phyloP scores from a whole-genome alignment of 2,329 filamentous ascomycete species.

The Alternaria metachromatica region DNA sequence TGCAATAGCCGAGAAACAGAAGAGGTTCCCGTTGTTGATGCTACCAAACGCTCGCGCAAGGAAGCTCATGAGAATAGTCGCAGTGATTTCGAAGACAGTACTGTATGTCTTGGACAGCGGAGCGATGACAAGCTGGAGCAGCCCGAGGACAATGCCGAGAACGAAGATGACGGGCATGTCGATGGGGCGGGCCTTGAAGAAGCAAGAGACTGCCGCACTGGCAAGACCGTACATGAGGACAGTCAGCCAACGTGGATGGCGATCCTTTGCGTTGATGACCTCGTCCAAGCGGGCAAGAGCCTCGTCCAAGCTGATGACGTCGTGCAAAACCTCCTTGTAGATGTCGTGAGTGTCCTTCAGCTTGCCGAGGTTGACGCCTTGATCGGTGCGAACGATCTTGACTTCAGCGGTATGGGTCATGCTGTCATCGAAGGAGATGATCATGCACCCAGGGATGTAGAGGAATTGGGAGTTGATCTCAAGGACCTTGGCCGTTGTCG shows the following conservation, averaged over 20 bases:
- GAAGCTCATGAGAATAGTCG: constrained; percentile 56
- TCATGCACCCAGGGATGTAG: constrained; percentile 90
- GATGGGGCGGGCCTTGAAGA: constrained; percentile 77
- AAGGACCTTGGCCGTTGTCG: constrained; percentile 81
- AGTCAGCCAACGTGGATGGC: constrained; percentile 55
- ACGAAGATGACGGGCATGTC: constrained; percentile 80
- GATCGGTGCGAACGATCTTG: constrained; percentile 72
- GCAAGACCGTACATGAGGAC: constrained; percentile 77
- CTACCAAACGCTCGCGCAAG: constrained; percentile 56
- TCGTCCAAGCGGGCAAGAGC: constrained; percentile 68
- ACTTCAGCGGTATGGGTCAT: constrained; percentile 74
- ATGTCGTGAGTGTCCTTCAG: constrained; percentile 76
- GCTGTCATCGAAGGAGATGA: constrained; percentile 81
- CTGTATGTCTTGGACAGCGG: constrained; percentile 73
- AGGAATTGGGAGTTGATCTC: constrained; percentile 88
- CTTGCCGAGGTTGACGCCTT: constrained; percentile 75
- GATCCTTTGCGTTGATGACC: constrained; percentile 64
- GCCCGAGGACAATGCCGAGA: constrained; percentile 73
- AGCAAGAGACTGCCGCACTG: constrained; percentile 75
- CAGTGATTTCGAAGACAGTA: constrained; percentile 57
- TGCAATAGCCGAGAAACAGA: constrained; percentile 58
- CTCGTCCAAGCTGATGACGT: constrained; percentile 72
- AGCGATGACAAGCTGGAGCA: constrained; percentile 76
- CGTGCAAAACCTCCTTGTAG: constrained; percentile 80
- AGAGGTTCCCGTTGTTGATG: constrained; percentile 50